Conservation (phyloP, 495 filamentous ascomycete species). For the Neurospora sp. region DNA sequence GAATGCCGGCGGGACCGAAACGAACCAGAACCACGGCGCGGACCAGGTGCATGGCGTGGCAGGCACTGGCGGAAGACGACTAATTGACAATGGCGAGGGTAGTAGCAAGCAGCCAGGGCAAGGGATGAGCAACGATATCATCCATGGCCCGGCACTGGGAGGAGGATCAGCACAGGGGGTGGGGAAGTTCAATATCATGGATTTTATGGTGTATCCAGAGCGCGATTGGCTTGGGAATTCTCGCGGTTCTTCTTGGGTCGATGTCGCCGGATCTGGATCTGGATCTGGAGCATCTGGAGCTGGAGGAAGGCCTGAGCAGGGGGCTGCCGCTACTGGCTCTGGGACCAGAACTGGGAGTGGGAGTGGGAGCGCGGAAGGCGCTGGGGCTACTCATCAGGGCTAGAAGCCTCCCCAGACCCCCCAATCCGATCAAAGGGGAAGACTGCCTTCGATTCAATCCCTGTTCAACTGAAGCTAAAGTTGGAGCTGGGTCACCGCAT, state of each 20-base stretch:
- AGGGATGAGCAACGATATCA: neutral
- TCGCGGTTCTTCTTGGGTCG: neutral
- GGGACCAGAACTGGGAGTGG: neutral
- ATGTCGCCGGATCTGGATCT: neutral
- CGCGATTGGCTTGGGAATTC: constrained; percentile 44
- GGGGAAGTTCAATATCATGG: constrained; percentile 53
- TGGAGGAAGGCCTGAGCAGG: neutral
- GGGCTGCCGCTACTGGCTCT: neutral
- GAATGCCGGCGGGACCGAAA: constrained; percentile 12
- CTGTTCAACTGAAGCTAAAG: neutral
- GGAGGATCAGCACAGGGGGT: constrained; percentile 9
- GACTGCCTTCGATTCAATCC: neutral
- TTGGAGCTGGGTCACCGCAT: too few relatives aligned
- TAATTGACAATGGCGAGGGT: neutral
- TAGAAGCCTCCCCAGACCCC: neutral
- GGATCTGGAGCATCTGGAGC: neutral
- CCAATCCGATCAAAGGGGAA: neutral
- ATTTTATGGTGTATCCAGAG: constrained; percentile 55
- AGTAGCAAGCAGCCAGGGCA: neutral
- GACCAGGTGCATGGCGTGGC: constrained; percentile 1
- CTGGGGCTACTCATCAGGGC: neutral
- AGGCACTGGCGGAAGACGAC: neutral
- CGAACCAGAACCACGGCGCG: constrained; percentile 8
- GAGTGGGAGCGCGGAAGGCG: neutral
- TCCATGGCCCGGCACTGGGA: constrained; percentile 1